A percentile compares a stretch with the other conserved stretches of the same genome.
Conservation (phyloP, 768 basidiomycete species). For the Amanita muscaria region DNA sequence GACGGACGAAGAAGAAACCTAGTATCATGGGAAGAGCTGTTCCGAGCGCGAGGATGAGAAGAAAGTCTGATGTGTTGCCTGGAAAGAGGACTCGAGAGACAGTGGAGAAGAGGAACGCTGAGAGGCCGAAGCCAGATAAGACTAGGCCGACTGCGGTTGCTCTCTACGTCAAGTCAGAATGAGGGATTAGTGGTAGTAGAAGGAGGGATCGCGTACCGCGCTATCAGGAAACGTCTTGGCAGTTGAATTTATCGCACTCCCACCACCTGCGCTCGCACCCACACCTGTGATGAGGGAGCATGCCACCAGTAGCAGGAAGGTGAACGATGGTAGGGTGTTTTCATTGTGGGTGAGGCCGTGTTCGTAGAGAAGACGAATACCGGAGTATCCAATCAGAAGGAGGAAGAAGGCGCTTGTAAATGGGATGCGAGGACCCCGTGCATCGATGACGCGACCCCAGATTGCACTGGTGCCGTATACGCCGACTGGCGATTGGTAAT, state of each 20-base stretch:
- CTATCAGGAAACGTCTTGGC: conserved; percentile 76
- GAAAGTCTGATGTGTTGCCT: conserved; percentile 69
- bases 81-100: conserved; percentile 65
- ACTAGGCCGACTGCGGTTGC: conserved; percentile 73
- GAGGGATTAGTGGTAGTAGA: no score
- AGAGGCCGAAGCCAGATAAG: conserved; percentile 82
- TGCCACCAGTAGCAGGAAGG: conserved; percentile 42
- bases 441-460: conserved; percentile 75
- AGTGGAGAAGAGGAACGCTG: conserved; percentile 82
- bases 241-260: conserved; percentile 67
- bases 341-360: conserved; percentile 32
- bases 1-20: conserved; percentile 66
- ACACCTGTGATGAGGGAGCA: conserved; percentile 69
- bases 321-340: conserved; percentile 29
- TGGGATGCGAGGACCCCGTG: conserved; percentile 59
- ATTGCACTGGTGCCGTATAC: conserved; percentile 70
- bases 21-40: conserved; percentile 73
- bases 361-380: conserved; percentile 52
- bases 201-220: conserved; percentile 37
- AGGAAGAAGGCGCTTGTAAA: conserved; percentile 49
- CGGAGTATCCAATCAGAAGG: conserved; percentile 64
- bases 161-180: conserved; percentile 36
- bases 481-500: conserved; percentile 48
- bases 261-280: conserved; percentile 67
- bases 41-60: conserved; percentile 68